phyloP scores from a whole-genome alignment of 345 rosid species.

The Eucalyptus caleyi region DNA sequence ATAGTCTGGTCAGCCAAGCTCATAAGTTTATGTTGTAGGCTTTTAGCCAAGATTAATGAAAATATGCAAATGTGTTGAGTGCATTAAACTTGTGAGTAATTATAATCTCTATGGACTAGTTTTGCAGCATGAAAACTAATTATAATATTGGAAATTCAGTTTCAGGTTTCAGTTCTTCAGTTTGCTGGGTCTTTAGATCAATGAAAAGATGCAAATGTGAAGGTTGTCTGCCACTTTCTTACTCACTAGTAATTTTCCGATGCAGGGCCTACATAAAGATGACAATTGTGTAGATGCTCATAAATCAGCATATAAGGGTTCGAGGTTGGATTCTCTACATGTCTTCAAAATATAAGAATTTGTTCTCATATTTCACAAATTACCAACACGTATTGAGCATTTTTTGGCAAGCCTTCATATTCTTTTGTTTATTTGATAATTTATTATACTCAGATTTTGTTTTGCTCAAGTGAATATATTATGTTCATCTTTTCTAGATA shows the following conservation, averaged over 20 bases:
- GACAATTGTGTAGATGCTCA: slow-evolving; percentile 2
- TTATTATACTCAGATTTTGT: not conserved
- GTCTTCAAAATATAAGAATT: not conserved
- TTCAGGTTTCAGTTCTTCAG: too few species aligned
- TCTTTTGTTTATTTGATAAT: not conserved
- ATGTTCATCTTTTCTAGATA: too few species aligned
- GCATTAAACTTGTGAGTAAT: too few species aligned
- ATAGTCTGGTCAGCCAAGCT: too few species aligned
- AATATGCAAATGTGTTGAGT: too few species aligned
- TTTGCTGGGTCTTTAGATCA: slow-evolving; percentile 10
- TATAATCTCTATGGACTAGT: too few species aligned
- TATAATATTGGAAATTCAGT: too few species aligned
- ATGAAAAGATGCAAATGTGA: slow-evolving; percentile 3
- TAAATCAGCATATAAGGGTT: slow-evolving; percentile 10
- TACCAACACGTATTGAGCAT: not conserved
- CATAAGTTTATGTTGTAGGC: too few species aligned
- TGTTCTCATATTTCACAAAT: not conserved
- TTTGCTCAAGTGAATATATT: not conserved
- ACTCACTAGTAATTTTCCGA: slow-evolving; percentile 3
- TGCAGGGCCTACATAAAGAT: slow-evolving; percentile 29
- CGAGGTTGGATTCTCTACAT: not conserved
- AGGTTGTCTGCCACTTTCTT: not conserved
- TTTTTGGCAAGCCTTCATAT: not conserved
- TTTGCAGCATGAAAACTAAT: too few species aligned
- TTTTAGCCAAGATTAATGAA: too few species aligned